Evolutionary conservation across 2,329 filamentous ascomycete species (phyloP).

Genomic region (Cladophialophora immunda): DNA sequence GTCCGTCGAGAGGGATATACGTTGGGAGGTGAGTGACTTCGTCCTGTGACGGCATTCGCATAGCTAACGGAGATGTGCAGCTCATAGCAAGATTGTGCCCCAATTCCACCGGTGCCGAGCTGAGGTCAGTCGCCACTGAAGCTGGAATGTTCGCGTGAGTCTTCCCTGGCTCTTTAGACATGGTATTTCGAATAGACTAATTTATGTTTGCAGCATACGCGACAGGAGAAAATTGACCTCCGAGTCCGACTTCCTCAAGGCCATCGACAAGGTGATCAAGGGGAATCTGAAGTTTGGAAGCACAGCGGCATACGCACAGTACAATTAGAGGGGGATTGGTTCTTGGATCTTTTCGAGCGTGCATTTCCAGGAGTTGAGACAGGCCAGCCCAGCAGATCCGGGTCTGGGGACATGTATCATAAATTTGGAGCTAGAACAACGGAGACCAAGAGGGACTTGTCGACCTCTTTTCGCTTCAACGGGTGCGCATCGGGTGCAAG

Average conservation of each 20-base stretch:
- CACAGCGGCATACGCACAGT: constrained; percentile 84
- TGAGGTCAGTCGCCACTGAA: constrained; percentile 96
- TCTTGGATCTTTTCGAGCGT: constrained; percentile 21
- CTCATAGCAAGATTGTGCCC: constrained; percentile 96
- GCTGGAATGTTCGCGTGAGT: constrained; percentile 88
- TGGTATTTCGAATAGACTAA: background rate
- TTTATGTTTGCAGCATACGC: background rate
- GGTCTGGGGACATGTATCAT: background rate
- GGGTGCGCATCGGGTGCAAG: background rate
- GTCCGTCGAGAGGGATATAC: constrained; percentile 97
- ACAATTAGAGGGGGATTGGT: constrained; percentile 73
- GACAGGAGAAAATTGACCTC: constrained; percentile 89
- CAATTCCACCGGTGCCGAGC: constrained; percentile 94
- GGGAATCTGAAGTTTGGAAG: constrained; percentile 99
- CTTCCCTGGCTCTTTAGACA: background rate
- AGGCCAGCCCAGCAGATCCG: constrained; percentile 1
- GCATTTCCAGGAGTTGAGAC: constrained; percentile 31
- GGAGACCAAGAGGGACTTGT: background rate
- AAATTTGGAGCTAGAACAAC: constrained; percentile 1
- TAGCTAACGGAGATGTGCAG: constrained; percentile 35
- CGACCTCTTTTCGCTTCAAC: background rate
- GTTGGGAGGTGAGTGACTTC: constrained; percentile 73
- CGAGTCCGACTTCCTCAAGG: constrained; percentile 97
- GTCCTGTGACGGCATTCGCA: background rate
- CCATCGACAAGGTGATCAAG: constrained; percentile 80